Evolutionary conservation across 2,329 filamentous ascomycete species (phyloP).

Genomic region (Geosmithia putterillii): DNA sequence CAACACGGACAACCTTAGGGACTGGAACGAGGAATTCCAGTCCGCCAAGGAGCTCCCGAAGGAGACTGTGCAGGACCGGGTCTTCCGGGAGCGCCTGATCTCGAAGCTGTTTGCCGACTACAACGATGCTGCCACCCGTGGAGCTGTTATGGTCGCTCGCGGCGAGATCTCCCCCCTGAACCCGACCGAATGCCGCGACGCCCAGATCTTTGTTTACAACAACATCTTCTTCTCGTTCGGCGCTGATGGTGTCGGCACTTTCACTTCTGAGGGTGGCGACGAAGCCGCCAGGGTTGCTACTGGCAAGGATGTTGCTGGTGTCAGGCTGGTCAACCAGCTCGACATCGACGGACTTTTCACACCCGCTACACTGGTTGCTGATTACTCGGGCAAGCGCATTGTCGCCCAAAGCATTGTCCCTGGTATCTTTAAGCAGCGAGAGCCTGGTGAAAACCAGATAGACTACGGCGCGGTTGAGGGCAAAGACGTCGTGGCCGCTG

Average conservation of each 20-base stretch:
- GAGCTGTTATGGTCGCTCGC: slow-evolving; percentile 81
- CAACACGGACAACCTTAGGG: slow-evolving; percentile 84
- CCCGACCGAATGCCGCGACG: slow-evolving; percentile 82
- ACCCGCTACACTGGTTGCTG: slow-evolving; percentile 88
- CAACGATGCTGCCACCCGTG: slow-evolving; percentile 85
- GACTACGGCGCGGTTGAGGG: slow-evolving; percentile 98
- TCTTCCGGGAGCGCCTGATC: slow-evolving; percentile 86
- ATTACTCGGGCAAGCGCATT: slow-evolving; percentile 93
- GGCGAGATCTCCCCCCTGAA: slow-evolving; percentile 91
- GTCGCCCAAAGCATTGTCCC: slow-evolving; percentile 97
- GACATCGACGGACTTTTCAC: slow-evolving; percentile 93
- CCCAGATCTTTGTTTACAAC: slow-evolving; percentile 98
- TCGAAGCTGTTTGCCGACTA: slow-evolving; percentile 97
- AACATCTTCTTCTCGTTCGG: slow-evolving; percentile 99
- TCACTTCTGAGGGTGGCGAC: slow-evolving; percentile 90
- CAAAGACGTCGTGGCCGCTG: slow-evolving; percentile 85
- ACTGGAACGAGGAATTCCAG: slow-evolving; percentile 99
- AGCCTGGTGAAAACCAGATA: slow-evolving; percentile 95
- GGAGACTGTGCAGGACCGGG: slow-evolving; percentile 86
- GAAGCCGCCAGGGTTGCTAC: slow-evolving; percentile 93
- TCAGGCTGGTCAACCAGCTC: slow-evolving; percentile 90
- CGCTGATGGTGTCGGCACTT: slow-evolving; percentile 93
- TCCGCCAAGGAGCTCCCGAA: slow-evolving; percentile 90
- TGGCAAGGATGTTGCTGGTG: slow-evolving; percentile 90
- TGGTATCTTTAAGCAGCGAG: slow-evolving; percentile 97